These are phyloP conservation scores for Blumeria hordei DNA, from an alignment of 2,329 filamentous ascomycete species.

Conservation along the genomic window DNA sequence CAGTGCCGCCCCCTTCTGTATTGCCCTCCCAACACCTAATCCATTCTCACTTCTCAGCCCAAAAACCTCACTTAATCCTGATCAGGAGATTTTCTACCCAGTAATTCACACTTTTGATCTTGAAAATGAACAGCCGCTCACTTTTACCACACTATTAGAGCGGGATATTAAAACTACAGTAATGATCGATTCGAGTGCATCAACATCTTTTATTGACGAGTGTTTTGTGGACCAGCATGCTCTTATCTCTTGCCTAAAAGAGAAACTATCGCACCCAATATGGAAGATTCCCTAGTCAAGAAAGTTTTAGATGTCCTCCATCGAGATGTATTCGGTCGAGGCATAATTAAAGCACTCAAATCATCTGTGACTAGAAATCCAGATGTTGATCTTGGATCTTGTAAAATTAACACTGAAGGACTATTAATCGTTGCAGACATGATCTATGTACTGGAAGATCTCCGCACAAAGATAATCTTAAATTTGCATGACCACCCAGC, in stretches of 20 bases:
- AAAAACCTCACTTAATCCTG: no score
- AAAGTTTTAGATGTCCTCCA: neutral
- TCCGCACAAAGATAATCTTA: neutral
- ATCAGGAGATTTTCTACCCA: no score
- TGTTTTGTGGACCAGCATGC: no score
- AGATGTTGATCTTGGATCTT: neutral
- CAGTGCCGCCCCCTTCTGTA: no score
- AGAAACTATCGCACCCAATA: neutral
- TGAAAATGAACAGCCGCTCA: neutral
- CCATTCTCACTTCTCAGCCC: no score
- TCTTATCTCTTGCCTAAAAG: no score
- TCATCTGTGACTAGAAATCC: neutral
- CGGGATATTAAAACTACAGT: neutral
- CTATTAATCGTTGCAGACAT: neutral
- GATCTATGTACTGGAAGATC: neutral
- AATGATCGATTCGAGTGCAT: neutral
- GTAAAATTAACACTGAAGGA: neutral
- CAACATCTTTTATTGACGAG: neutral
- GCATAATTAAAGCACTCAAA: neutral
- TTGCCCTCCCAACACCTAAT: no score
- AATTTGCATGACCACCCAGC: neutral
- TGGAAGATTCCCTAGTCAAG: neutral
- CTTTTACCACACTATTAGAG: neutral
- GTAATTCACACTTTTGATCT: neutral
- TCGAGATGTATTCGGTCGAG: neutral